Conservation (phyloP, 2,329 filamentous ascomycete species). For the Pyricularia grisea region DNA sequence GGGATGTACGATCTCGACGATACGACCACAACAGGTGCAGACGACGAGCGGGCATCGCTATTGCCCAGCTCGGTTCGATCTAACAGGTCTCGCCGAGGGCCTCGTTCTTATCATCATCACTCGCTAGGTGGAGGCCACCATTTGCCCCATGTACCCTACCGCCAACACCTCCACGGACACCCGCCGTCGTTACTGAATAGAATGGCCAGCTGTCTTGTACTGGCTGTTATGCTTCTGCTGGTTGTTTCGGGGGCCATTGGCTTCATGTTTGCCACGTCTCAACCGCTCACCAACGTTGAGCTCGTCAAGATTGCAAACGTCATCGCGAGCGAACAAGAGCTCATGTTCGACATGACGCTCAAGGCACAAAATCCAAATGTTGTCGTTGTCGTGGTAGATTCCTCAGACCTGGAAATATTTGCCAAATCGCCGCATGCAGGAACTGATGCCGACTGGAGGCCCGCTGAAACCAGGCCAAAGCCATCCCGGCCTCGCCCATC, state of each 20-base stretch:
- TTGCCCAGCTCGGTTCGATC: conserved; percentile 53
- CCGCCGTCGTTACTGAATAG: conserved; percentile 57
- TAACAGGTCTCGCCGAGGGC: conserved; percentile 31
- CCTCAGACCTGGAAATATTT: conserved; percentile 87
- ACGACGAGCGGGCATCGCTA: conserved; percentile 82
- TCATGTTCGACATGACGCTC: conserved; percentile 89
- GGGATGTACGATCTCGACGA: conserved; percentile 69
- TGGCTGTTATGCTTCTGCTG: conserved; percentile 72
- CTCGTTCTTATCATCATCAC: not conserved
- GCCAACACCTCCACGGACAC: conserved; percentile 23
- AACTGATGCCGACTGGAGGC: conserved; percentile 28
- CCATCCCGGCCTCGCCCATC: not conserved
- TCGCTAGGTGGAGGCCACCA: not conserved
- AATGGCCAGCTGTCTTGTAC: conserved; percentile 77
- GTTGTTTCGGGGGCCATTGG: conserved; percentile 78
- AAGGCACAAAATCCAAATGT: conserved; percentile 88
- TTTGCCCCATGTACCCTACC: conserved; percentile 46
- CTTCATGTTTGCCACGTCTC: conserved; percentile 86
- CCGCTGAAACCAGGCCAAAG: not conserved
- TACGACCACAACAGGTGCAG: conserved; percentile 51
- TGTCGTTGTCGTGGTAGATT: conserved; percentile 74
- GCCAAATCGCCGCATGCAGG: conserved; percentile 87
- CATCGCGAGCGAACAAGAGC: conserved; percentile 83
- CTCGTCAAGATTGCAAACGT: conserved; percentile 80
- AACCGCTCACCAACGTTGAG: conserved; percentile 70